Evolutionary conservation across 768 basidiomycete species (phyloP).

Genomic region (Tephrocybe sp.): DNA sequence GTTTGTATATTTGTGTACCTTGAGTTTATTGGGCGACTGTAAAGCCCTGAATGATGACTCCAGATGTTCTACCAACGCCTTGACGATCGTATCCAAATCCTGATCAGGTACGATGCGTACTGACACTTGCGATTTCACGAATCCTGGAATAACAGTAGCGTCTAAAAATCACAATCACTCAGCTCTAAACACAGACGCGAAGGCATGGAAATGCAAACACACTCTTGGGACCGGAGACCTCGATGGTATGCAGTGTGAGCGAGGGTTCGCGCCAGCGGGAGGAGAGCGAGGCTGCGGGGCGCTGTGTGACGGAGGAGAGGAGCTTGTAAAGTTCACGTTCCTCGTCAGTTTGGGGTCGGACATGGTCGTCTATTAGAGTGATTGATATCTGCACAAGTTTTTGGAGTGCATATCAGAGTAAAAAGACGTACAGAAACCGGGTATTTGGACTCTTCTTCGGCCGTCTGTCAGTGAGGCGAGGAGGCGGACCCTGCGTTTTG

Average conservation of each 20-base stretch:
- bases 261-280: slow-evolving; percentile 91
- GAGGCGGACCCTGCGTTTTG: slow-evolving; percentile 62
- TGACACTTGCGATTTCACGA: slow-evolving; percentile 83
- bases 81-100: slow-evolving; percentile 67
- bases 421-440: slow-evolving; percentile 73
- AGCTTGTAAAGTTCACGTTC: slow-evolving; percentile 71
- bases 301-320: slow-evolving; percentile 67
- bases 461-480: slow-evolving; percentile 69
- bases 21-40: slow-evolving; percentile 68
- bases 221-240: slow-evolving; percentile 83
- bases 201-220: slow-evolving; percentile 23
- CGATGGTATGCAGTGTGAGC: slow-evolving; percentile 83
- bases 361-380: slow-evolving; percentile 61
- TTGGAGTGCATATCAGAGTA: neutral
- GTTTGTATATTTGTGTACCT: no score
- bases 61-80: slow-evolving; percentile 60
- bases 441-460: slow-evolving; percentile 62
- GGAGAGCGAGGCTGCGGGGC: slow-evolving; percentile 65
- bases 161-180: slow-evolving; percentile 39
- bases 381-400: neutral
- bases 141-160: slow-evolving; percentile 85
- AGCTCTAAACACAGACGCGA: neutral
- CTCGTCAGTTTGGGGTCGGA: slow-evolving; percentile 64
- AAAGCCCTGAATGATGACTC: slow-evolving; percentile 55
- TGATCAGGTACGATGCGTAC: slow-evolving; percentile 96